Conservation (phyloP, 2,329 filamentous ascomycete genomes). For the Curvularia hawaiiensis region DNA sequence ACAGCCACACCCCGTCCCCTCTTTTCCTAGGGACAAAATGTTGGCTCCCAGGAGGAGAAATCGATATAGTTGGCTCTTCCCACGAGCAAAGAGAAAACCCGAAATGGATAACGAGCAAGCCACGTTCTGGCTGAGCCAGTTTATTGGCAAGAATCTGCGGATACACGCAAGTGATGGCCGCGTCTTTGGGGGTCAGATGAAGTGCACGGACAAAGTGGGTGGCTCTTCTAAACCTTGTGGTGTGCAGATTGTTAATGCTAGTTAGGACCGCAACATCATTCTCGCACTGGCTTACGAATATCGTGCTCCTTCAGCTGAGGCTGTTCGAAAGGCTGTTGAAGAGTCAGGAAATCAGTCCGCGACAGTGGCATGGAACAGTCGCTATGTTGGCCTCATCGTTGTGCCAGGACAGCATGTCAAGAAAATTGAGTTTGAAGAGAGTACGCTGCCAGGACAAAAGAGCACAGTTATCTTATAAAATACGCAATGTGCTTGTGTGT, state of each 20-base stretch:
- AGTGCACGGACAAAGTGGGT: conserved; percentile 88
- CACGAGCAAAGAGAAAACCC: conserved; percentile 20
- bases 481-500: neutral
- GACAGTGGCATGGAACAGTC: conserved; percentile 74
- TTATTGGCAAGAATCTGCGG: conserved; percentile 79
- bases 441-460: conserved; percentile 28
- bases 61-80: conserved; percentile 27
- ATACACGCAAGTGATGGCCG: conserved; percentile 81
- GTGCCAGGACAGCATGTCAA: conserved; percentile 84
- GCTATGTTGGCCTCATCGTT: conserved; percentile 88
- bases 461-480: conserved; percentile 30
- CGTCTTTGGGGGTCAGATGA: conserved; percentile 88
- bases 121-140: conserved; percentile 62
- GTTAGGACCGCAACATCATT: conserved; percentile 84
- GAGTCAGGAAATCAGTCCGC: conserved; percentile 52
- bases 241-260: conserved; percentile 1
- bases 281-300: conserved; percentile 89
- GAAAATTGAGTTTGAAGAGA: conserved; percentile 85
- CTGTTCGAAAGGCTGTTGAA: conserved; percentile 46
- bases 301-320: conserved; percentile 65
- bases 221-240: neutral
- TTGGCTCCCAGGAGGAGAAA: conserved; percentile 13
- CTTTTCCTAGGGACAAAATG: conserved; percentile 16
- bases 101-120: conserved; percentile 60
- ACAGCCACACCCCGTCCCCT: conserved; percentile 23